Percentiles rank a stretch among this genome's conserved stretches.
Evolutionary conservation across 2,329 filamentous ascomycete genomes (phyloP).

Genomic region (Colletotrichum sp.): DNA sequence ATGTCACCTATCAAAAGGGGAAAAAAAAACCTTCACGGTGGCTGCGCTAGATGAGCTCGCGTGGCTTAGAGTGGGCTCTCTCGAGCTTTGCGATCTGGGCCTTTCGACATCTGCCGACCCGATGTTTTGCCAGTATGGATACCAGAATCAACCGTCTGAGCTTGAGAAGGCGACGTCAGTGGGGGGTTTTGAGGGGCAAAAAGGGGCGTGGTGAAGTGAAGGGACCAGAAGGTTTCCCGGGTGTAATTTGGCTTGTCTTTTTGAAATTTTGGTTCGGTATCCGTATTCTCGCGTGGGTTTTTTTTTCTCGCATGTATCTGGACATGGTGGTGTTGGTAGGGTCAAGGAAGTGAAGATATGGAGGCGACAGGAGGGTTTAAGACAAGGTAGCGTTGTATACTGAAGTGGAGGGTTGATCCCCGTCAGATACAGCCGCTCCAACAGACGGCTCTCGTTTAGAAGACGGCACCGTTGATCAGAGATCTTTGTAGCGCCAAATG

Average conservation of each 20-base stretch:
- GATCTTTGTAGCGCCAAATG: background rate
- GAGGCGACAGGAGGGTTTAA: background rate
- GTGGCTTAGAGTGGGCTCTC: background rate
- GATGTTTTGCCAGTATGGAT: background rate
- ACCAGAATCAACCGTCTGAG: background rate
- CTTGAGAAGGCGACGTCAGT: background rate
- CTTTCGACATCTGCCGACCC: background rate
- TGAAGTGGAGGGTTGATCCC: background rate
- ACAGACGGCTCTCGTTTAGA: background rate
- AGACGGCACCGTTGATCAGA: background rate
- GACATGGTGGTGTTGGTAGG: background rate
- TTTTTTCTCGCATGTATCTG: background rate
- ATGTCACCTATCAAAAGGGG: background rate
- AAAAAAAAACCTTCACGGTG: background rate
- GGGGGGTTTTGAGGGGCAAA: background rate
- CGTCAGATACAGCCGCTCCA: slow-evolving; percentile 12
- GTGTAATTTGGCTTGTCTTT: background rate
- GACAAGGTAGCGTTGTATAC: background rate
- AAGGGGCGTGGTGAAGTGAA: background rate
- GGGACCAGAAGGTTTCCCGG: background rate
- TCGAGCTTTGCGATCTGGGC: background rate
- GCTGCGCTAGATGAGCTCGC: background rate
- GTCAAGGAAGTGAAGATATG: background rate
- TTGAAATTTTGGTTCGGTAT: background rate
- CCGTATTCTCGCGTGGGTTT: background rate